These are phyloP conservation scores for Cladorrhinum sp. DNA, from an alignment of 2,329 filamentous ascomycete genomes.

Conservation along the genomic window DNA sequence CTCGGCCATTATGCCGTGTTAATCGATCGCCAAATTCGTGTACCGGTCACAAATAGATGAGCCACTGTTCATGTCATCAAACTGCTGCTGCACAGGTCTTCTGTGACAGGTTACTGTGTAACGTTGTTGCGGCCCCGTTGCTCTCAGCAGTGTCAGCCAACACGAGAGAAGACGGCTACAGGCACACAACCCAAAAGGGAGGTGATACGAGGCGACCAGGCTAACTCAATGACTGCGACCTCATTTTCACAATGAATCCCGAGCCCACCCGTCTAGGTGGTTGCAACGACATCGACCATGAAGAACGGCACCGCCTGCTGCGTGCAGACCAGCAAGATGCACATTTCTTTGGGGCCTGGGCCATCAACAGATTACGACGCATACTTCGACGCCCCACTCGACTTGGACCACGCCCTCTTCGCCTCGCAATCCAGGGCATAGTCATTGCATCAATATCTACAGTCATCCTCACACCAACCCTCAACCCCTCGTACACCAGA, in stretches of 20 bases:
- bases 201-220: no score
- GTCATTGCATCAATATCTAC: background rate
- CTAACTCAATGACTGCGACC: background rate
- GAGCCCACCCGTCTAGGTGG: background rate
- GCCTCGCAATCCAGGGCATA: background rate
- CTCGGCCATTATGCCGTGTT: no score
- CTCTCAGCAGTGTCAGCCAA: background rate
- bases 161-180: background rate
- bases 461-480: conserved; percentile 24
- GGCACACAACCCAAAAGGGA: no score
- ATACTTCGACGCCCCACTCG: background rate
- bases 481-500: conserved; percentile 43
- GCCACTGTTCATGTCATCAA: no score
- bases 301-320: background rate
- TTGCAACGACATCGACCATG: background rate
- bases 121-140: background rate
- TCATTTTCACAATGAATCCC: background rate
- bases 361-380: background rate
- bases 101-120: background rate
- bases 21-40: no score
- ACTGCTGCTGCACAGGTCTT: no score
- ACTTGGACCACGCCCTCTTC: background rate
- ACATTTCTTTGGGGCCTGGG: background rate
- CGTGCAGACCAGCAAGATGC: background rate
- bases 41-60: no score